These are phyloP conservation scores for Leccinum longicurvipes DNA, from an alignment of 768 basidiomycete species.

Conservation along the genomic window DNA sequence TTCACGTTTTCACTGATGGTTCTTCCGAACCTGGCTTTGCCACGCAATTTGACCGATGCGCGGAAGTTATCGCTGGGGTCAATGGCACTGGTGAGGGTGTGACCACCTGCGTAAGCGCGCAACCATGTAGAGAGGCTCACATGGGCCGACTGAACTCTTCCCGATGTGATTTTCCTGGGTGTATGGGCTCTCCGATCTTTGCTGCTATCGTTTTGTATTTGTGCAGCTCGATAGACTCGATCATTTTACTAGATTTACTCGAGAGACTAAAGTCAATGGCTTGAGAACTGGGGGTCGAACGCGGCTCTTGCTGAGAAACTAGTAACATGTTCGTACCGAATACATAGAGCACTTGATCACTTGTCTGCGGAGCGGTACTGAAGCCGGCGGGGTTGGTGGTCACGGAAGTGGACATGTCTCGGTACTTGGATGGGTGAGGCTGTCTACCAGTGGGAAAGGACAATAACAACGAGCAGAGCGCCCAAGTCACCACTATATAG, in stretches of 20 bases:
- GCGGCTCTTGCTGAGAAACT: background rate
- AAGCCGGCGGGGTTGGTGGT: background rate
- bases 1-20: too few species aligned
- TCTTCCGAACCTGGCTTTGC: background rate
- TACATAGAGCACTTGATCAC: background rate
- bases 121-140: background rate
- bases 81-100: constrained; percentile 2
- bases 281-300: background rate
- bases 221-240: too few species aligned
- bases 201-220: too few species aligned
- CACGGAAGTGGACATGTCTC: background rate
- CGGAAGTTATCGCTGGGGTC: background rate
- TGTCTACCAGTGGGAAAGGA: background rate
- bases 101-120: background rate
- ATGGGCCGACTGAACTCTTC: constrained; percentile 3
- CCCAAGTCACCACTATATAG: background rate
- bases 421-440: background rate
- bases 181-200: background rate
- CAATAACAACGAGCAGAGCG: background rate
- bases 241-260: too few species aligned
- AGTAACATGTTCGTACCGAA: background rate
- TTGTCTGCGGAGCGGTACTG: background rate
- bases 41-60: background rate
- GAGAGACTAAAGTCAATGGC: background rate
- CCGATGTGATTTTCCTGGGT: background rate